These are phyloP conservation scores for Singerocomus inundabilis DNA, from an alignment of 1,284 basidiomycete genomes.

Conservation along the genomic window DNA sequence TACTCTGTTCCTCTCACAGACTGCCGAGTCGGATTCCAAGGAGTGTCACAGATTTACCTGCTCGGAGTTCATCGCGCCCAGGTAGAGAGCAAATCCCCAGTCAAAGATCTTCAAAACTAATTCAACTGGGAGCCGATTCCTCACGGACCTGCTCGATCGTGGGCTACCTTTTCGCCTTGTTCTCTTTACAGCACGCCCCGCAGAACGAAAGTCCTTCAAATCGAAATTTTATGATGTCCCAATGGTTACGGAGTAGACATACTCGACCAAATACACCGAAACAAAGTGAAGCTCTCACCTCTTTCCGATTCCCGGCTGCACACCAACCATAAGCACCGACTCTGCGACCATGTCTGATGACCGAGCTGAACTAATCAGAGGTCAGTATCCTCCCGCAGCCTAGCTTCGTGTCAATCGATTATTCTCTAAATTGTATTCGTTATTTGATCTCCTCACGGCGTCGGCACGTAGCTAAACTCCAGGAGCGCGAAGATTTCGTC, in stretches of 20 bases:
- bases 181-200: not conserved
- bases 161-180: too few species aligned
- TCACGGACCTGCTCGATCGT: not conserved
- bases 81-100: too few species aligned
- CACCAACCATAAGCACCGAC: not conserved
- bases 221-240: not conserved
- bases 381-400: conserved; percentile 14
- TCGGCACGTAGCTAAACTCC: conserved; percentile 48
- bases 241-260: not conserved
- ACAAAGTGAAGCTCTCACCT: conserved; percentile 2
- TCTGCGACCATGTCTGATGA: conserved; percentile 32
- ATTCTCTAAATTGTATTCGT: not conserved
- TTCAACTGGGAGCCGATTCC: too few species aligned
- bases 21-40: not conserved
- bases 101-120: not conserved
- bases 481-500: conserved; percentile 75
- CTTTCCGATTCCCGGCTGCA: conserved; percentile 3
- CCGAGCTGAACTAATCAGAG: conserved; percentile 34
- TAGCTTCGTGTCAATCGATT: not conserved
- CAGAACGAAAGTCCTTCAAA: not conserved
- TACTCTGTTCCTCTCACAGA: not conserved
- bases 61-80: not conserved
- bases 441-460: not conserved
- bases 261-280: conserved; percentile 26
- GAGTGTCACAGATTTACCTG: not conserved